Base-by-base conservation (phyloP, 768 basidiomycete genomes). In the Russula lepida region DNA sequence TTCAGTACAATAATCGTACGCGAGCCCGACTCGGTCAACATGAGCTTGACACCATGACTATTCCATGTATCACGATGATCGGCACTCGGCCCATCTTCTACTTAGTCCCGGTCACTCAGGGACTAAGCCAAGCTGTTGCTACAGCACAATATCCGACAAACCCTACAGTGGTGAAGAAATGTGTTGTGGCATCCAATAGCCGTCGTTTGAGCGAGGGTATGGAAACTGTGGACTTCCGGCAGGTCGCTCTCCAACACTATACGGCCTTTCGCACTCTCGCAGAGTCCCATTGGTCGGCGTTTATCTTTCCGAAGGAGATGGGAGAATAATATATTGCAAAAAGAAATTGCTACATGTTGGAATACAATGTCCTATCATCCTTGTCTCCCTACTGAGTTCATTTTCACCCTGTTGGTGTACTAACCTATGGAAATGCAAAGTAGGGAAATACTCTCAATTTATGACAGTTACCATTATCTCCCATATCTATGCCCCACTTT, bases 331-430 rank as follows among this genome's bases (percentile, higher is more conserved):
- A 27, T 53, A 23, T 53, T 17, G 35, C 30, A 27, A 30, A 28
- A 30, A 17, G 54, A 82, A 84, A 88, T 94, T 93, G 92, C 46
- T 21, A n/a, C 25, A 19, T 28, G 48, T 25, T 44, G n/a, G n/a
- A n/a, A n/a, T n/a, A n/a, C n/a, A n/a, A n/a, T n/a, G n/a, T n/a
- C n/a, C n/a, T n/a, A n/a, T n/a, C n/a, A n/a, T n/a, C n/a, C n/a
- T n/a, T n/a, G n/a, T n/a, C n/a, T n/a, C n/a, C n/a, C n/a, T n/a
- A n/a, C n/a, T n/a, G n/a, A n/a, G n/a, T n/a, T n/a, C n/a, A n/a
- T n/a, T n/a, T n/a, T n/a, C n/a, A n/a, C n/a, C n/a, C n/a, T n/a
- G n/a, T n/a, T n/a, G n/a, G n/a, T n/a, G n/a, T n/a, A n/a, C n/a
- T n/a, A n/a, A n/a, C n/a, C n/a, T n/a, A n/a, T n/a, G n/a, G n/a